Conservation (phyloP, 2,329 filamentous ascomycete species). For the Arthrobotrys conoides region DNA sequence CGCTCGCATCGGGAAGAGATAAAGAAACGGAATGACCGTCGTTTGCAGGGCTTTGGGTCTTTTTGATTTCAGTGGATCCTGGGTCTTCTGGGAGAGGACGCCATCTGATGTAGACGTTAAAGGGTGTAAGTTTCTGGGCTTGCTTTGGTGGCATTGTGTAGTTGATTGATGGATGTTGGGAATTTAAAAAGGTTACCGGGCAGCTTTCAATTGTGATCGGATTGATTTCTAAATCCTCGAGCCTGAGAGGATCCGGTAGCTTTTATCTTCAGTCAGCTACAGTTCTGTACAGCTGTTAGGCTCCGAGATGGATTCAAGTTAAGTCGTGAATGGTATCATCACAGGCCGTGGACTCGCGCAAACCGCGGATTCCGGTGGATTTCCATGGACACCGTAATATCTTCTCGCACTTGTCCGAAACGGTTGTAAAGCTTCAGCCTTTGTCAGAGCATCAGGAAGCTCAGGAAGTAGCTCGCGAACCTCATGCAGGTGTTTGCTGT, state of each 20-base stretch:
- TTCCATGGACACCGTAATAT: slow-evolving; percentile 1
- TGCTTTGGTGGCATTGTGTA: slow-evolving; percentile 46
- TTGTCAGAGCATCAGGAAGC: not conserved
- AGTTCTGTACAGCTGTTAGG: not conserved
- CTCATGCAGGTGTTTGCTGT: slow-evolving; percentile 11
- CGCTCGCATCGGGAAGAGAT: slow-evolving; percentile 22
- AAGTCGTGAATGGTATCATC: not conserved
- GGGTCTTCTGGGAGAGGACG: slow-evolving; percentile 49
- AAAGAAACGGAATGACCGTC: slow-evolving; percentile 44
- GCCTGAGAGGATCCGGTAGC: not conserved
- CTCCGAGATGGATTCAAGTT: too few relatives aligned
- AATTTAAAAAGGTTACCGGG: not conserved
- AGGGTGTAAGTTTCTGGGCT: slow-evolving; percentile 32
- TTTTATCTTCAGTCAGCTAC: not conserved
- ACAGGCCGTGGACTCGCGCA: not conserved
- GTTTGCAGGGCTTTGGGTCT: not conserved
- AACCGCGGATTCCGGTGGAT: slow-evolving; percentile 14
- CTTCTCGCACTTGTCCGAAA: slow-evolving; percentile 9
- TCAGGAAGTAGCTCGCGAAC: slow-evolving; percentile 3
- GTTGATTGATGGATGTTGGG: not conserved
- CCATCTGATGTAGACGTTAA: slow-evolving; percentile 57
- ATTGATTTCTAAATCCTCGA: not conserved
- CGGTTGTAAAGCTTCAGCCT: not conserved
- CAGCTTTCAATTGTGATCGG: not conserved
- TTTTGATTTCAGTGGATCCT: slow-evolving; percentile 37